These are phyloP conservation scores for Umbellularia californica DNA, from an alignment of 164 flowering plant genomes.

Conservation along the genomic window DNA sequence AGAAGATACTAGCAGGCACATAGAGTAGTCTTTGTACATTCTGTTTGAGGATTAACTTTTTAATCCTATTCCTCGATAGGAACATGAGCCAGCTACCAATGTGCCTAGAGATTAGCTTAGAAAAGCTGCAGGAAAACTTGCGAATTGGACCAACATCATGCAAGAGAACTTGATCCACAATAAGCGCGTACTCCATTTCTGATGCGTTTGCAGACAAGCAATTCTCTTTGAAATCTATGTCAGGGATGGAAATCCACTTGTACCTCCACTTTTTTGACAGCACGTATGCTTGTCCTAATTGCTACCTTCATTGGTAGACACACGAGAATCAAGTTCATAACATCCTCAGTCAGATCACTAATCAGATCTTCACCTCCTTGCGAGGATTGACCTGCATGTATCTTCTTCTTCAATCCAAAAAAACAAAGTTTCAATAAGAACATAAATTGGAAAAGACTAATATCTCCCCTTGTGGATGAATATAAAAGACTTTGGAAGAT, in stretches of 20 bases:
- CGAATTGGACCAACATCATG: background rate
- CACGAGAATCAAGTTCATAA: background rate
- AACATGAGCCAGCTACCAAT: background rate
- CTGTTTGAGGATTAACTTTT: slow-evolving; percentile 13
- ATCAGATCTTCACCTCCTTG: background rate
- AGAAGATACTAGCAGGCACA: slow-evolving; percentile 35
- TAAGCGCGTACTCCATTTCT: too few species aligned
- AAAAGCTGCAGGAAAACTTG: background rate
- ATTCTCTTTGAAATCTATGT: background rate
- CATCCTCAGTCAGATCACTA: background rate
- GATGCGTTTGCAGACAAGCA: too few species aligned
- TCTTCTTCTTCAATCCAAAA: background rate
- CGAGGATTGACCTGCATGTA: background rate
- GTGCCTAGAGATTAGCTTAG: background rate
- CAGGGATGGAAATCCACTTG: slow-evolving; percentile 1
- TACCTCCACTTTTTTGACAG: slow-evolving; percentile 2
- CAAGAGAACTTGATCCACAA: background rate
- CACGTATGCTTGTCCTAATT: slow-evolving; percentile 5
- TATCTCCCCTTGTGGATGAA: too few species aligned
- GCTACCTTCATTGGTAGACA: slow-evolving; percentile 6
- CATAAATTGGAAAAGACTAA: too few species aligned
- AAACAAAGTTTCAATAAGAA: background rate
- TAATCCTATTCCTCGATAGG: background rate
- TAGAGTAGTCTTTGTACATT: slow-evolving; percentile 31
- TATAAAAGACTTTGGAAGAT: too few species aligned